Conservation (phyloP, 495 filamentous ascomycete genomes). For the Penicillium silybi region DNA sequence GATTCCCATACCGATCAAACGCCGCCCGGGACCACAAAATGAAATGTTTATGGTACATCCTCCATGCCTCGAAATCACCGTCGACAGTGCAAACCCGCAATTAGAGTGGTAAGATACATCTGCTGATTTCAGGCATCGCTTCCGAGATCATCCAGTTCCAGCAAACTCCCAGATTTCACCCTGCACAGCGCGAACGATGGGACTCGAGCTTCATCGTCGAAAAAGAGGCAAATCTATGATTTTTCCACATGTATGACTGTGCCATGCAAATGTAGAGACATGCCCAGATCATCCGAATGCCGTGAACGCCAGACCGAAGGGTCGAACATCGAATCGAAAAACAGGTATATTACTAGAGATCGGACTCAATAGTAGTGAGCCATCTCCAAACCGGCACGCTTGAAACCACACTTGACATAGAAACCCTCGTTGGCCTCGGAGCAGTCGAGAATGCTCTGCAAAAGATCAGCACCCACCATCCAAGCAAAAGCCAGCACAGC, state of each 20-base stretch:
- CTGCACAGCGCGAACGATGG: neutral
- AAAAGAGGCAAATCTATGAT: neutral
- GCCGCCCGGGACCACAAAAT: neutral
- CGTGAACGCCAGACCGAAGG: slow-evolving; percentile 12
- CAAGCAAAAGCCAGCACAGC: neutral
- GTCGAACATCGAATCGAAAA: neutral
- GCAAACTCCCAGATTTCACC: neutral
- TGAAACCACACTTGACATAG: slow-evolving; percentile 97
- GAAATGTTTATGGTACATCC: neutral
- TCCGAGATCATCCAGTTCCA: neutral
- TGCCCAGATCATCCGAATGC: slow-evolving; percentile 6
- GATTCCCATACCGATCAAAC: neutral
- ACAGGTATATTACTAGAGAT: neutral
- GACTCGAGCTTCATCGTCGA: neutral
- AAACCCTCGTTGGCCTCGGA: slow-evolving; percentile 90
- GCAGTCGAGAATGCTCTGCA: slow-evolving; percentile 68
- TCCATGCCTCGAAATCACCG: neutral
- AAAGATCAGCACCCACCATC: slow-evolving; percentile 2
- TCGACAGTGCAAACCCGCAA: neutral
- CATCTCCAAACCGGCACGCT: slow-evolving; percentile 92
- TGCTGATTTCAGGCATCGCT: neutral
- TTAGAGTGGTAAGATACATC: neutral
- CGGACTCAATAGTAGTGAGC: slow-evolving; percentile 77
- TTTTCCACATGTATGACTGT: slow-evolving; percentile 2
- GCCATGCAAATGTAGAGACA: slow-evolving; percentile 3